Evolutionary conservation across 208 protist species (phyloP), one percentile per base, ranked within the genome.

Genomic region (Trypanosoma brucei): DNA sequence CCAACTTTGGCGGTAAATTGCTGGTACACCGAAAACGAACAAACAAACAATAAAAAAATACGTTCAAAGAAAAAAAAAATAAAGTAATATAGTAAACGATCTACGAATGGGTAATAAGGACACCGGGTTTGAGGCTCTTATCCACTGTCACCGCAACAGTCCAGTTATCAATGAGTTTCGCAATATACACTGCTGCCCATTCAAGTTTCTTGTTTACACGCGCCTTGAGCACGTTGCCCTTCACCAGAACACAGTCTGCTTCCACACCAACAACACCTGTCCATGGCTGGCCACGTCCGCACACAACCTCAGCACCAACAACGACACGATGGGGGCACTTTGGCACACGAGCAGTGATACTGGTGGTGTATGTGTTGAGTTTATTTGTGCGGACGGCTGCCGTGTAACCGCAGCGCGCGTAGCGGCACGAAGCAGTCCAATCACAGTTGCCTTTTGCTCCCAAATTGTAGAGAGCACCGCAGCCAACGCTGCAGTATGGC

Each of bases 91-190:
- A 11, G 42, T 14, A 46, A 46, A 11, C n/a, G 34, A 30, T 3
- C 67, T 93, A 93, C 39, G 65, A 65, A 75, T 88, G 80, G 1
- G 88, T 88, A 55, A 94, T 61, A 46, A 75, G 63, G 40, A 94
- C 70, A 34, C 88, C 88, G 14, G 74, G 39, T 72, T 80, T 84
- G 55, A 79, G 55, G 52, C 72, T 76, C 66, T 83, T 72, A 60
- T 90, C 80, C 37, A 90, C n/a, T 7, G 76, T 82, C 35, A 94
- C 57, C 46, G 83, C 75, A 13, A 70, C 76, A 6, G 74, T 83
- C 84, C 84, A 92, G 78, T 79, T 81, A 60, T 88, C 79, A 8
- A 75, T 72, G 53, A 88, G 68, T 62, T 75, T 83, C 11, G 68
- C 72, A 30, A 90, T 79, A 78, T 91, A 94, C 13, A 76, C 34